phyloP scores from a whole-genome alignment of 73 alveolate species.

The Paramecium sexaurelia region DNA sequence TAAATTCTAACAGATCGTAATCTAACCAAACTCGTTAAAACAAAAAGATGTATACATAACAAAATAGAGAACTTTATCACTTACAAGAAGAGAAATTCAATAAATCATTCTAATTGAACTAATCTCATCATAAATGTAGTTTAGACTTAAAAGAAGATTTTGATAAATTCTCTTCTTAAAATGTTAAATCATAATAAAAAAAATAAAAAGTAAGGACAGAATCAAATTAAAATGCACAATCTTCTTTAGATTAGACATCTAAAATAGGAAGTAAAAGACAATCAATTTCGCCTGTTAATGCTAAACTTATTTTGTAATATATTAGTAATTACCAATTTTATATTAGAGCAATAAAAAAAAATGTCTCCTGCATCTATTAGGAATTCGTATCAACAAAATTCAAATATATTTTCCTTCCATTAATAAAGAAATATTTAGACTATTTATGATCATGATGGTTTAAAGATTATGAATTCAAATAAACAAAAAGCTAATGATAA shows the following conservation, averaged over 20 bases:
- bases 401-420: neutral
- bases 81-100: neutral
- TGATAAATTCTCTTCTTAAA: neutral
- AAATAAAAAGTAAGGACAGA: neutral
- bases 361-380: neutral
- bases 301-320: neutral
- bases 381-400: neutral
- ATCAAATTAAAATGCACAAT: neutral
- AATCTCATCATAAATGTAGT: neutral
- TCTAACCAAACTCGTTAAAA: neutral
- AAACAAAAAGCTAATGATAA: neutral
- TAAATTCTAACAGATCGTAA: neutral
- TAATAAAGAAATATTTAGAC: neutral
- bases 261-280: neutral
- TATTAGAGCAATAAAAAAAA: conserved; percentile 1
- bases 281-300: conserved; percentile 30
- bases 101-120: neutral
- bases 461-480: neutral
- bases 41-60: neutral
- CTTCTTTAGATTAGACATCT: neutral
- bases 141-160: neutral
- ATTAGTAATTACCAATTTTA: neutral
- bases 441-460: neutral
- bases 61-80: neutral
- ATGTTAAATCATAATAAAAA: neutral